Percentiles rank a stretch among this genome's conserved stretches.
Evolutionary conservation across 1,284 basidiomycete species (phyloP).

Genomic region (Rhodotorula sp.): DNA sequence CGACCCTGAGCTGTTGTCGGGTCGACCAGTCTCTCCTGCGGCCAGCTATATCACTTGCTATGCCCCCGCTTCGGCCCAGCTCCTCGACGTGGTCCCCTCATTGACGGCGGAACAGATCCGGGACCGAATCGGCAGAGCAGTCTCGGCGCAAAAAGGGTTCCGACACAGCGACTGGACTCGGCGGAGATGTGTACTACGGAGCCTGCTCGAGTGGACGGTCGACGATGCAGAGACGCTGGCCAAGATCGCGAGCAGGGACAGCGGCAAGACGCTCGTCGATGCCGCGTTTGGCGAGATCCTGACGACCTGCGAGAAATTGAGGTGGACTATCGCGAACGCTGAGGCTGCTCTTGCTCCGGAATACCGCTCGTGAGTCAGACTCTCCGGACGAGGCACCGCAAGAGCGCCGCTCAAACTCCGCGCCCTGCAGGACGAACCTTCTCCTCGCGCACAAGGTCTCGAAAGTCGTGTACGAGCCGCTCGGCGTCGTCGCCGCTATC

Average conservation of each 20-base stretch:
- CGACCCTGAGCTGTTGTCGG: constrained; percentile 19
- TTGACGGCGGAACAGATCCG: constrained; percentile 67
- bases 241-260: constrained; percentile 87
- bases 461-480: constrained; percentile 81
- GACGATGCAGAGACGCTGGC: constrained; percentile 82
- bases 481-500: constrained; percentile 88
- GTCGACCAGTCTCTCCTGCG: background rate
- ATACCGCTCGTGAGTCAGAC: constrained; percentile 55
- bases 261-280: constrained; percentile 91
- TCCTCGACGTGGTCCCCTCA: constrained; percentile 68
- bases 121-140: constrained; percentile 66
- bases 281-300: constrained; percentile 86
- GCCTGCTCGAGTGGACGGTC: constrained; percentile 84
- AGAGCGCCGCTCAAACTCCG: background rate
- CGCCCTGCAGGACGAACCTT: constrained; percentile 59
- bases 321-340: constrained; percentile 76
- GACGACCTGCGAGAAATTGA: constrained; percentile 74
- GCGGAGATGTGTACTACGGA: constrained; percentile 75
- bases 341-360: constrained; percentile 71
- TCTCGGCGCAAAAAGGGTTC: constrained; percentile 70
- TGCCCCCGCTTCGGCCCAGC: constrained; percentile 82
- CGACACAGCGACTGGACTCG: constrained; percentile 69
- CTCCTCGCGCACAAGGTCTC: constrained; percentile 79
- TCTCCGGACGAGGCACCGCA: too few species aligned
- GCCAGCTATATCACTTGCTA: constrained; percentile 75